Evolutionary conservation across 2,329 filamentous ascomycete genomes (phyloP).

Genomic region (Leptoxyphium fumago): DNA sequence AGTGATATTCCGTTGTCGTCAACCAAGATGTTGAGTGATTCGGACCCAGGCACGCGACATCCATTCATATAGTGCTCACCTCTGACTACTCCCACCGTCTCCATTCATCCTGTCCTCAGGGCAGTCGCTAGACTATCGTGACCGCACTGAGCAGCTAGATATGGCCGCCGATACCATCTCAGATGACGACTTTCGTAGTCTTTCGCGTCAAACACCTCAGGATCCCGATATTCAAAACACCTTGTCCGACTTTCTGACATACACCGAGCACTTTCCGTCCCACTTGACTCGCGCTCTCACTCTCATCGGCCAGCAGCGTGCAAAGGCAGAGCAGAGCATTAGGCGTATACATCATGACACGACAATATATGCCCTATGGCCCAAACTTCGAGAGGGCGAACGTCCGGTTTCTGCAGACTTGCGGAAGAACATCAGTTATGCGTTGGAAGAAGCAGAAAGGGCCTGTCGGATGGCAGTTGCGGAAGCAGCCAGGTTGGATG

Average conservation of each 20-base stretch:
- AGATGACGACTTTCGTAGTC: constrained; percentile 16
- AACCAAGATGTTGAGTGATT: no score
- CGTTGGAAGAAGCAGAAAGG: constrained; percentile 23
- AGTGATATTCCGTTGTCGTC: no score
- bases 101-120: no score
- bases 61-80: no score
- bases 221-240: constrained; percentile 52
- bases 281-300: constrained; percentile 49
- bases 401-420: constrained; percentile 38
- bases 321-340: constrained; percentile 27
- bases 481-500: constrained; percentile 19
- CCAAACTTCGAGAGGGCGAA: constrained; percentile 31
- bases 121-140: not conserved
- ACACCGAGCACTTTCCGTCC: constrained; percentile 53
- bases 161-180: constrained; percentile 11
- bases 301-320: constrained; percentile 41
- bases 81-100: no score
- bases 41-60: no score
- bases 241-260: constrained; percentile 53
- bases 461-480: constrained; percentile 21
- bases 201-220: constrained; percentile 14
- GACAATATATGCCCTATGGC: constrained; percentile 34
- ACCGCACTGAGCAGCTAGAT: not conserved
- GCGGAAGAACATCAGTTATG: constrained; percentile 41
- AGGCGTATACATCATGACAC: constrained; percentile 33